Evolutionary conservation across 2,329 filamentous ascomycete species (phyloP).

Genomic region (Arachnopeziza araneosa): DNA sequence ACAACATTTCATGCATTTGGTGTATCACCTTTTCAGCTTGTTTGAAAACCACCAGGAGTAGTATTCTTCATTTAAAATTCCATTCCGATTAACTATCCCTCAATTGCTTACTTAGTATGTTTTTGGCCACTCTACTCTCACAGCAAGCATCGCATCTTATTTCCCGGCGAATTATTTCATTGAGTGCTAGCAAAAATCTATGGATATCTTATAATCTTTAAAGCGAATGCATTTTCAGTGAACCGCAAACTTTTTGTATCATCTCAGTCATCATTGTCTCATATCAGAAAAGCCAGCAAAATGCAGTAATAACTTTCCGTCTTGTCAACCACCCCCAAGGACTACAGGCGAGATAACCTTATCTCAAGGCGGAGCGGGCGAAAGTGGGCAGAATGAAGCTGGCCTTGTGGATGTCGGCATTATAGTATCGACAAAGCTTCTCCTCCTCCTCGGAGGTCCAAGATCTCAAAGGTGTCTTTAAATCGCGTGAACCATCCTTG

Average conservation of each 20-base stretch:
- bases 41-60: too few species aligned
- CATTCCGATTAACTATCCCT: background rate
- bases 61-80: too few species aligned
- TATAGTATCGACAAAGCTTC: constrained; percentile 94
- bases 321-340: background rate
- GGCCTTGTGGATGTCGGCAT: constrained; percentile 91
- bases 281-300: background rate
- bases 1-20: background rate
- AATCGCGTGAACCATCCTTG: constrained; percentile 82
- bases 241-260: background rate
- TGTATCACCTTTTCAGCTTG: too few species aligned
- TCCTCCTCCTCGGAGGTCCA: constrained; percentile 88
- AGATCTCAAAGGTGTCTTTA: constrained; percentile 76
- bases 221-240: background rate
- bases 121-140: too few species aligned
- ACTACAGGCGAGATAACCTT: constrained; percentile 17
- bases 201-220: background rate
- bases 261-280: background rate
- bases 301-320: background rate
- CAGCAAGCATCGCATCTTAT: background rate
- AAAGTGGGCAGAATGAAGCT: constrained; percentile 92
- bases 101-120: too few species aligned
- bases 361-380: constrained; percentile 70
- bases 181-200: background rate
- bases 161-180: background rate